A percentile compares a stretch with the other conserved stretches of the same genome.
phyloP scores from a whole-genome alignment of 2,329 filamentous ascomycete genomes.

The Colletotrichum neosansevieriae region DNA sequence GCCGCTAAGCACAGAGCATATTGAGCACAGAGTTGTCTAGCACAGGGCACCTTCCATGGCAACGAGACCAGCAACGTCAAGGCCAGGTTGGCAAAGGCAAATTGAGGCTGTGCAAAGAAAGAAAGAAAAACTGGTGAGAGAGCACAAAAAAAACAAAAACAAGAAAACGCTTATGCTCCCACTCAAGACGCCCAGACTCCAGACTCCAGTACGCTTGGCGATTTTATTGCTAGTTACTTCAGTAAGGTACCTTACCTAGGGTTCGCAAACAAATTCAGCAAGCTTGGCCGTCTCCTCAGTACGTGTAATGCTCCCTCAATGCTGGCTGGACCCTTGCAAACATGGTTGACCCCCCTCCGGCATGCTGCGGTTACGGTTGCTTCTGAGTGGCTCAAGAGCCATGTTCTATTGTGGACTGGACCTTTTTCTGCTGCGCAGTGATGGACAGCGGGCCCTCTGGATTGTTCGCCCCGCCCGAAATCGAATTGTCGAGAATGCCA shows the following conservation, averaged over 20 bases:
- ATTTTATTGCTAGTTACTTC: not conserved
- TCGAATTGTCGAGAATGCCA: conserved; percentile 40
- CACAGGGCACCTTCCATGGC: conserved; percentile 1
- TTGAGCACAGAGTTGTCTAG: conserved; percentile 8
- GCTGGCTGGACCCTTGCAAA: not conserved
- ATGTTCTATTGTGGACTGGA: conserved; percentile 29
- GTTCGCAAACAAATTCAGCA: not conserved
- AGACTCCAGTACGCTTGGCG: conserved; percentile 29
- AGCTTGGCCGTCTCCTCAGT: not conserved
- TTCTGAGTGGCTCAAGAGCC: conserved; percentile 19
- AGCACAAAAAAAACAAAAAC: no score
- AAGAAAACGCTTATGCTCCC: not conserved
- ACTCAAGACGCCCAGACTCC: not conserved
- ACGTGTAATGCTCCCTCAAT: not conserved
- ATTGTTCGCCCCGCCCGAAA: conserved; percentile 30
- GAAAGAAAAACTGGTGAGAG: not conserved
- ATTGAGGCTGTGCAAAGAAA: conserved; percentile 36
- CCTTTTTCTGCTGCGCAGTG: conserved; percentile 7
- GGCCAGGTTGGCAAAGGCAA: conserved; percentile 4
- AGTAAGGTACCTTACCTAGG: not conserved
- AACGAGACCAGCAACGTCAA: conserved; percentile 8
- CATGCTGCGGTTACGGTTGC: conserved; percentile 24
- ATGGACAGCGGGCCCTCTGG: not conserved
- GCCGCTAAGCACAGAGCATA: conserved; percentile 25
- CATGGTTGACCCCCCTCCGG: not conserved